Base-by-base conservation (phyloP, 495 filamentous ascomycete species). In the Pseudevernia furfuracea region DNA sequence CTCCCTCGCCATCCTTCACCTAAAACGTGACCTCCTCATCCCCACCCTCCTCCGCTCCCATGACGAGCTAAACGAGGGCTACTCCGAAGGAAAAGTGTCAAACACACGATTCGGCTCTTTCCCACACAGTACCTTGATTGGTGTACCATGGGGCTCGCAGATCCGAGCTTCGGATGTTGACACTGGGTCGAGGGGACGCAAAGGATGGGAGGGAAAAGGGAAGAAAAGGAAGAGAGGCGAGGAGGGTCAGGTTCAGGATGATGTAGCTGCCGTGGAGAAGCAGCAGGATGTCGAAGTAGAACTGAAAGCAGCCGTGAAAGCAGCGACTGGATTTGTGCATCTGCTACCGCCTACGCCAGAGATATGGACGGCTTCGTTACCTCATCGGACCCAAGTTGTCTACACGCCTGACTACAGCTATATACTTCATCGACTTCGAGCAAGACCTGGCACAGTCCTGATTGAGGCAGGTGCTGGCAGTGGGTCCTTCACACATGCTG, bases 361-460 rank as follows among this genome's bases (percentile, higher is more conserved):
- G 74, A 79, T 88, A 21, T 98, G 94, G 94, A 98, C 95, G 0
- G 76, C 83, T 34, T 90, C 87, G 44, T 81, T 98, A 44, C 94
- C 92, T 4, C 94, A 98, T 73, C 83, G 94, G 58, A 98, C 94
- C 12, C 94, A 98, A 75, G 93, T 98, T 58, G 94, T 98, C 67
- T 98, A 98, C 71, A 96, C 91, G 2, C 91, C 95, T 14, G 94
- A 98, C 74, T 96, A 96, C 76, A 96, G 92, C 75, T 98, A 94
- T 72, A 87, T 98, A 44, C 82, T 98, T 30, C 91, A 96, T 72
- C 82, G 91, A 56, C 80, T 98, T 58, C 85, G 90, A 19, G 93
- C 87, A 4, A 77, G 89, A 30, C 91, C 94, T 0, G 95, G 94
- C 4, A 83, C 81, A 14, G 82, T 82, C 14, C 71, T 98, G 15